Percentiles rank a stretch among this genome's conserved stretches.
These are phyloP conservation scores for Fusarium pseudonygamai DNA, from an alignment of 2,329 filamentous ascomycete species.

Conservation along the genomic window DNA sequence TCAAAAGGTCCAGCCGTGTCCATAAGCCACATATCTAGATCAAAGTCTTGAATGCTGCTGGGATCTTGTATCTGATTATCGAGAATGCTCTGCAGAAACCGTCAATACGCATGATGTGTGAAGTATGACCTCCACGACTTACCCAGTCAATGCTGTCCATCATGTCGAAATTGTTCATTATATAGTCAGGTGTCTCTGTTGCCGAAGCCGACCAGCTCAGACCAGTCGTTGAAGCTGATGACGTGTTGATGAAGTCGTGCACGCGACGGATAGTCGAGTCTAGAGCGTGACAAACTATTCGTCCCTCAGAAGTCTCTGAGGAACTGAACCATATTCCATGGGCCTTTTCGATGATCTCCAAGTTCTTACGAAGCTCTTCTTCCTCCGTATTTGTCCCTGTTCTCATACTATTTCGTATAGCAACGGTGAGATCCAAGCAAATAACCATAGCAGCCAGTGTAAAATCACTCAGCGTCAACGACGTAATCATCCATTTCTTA, in stretches of 20 bases:
- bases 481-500: conserved; percentile 57
- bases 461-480: conserved; percentile 59
- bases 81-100: background rate
- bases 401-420: conserved; percentile 10
- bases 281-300: conserved; percentile 32
- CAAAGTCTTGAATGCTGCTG: background rate
- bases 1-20: conserved; percentile 1
- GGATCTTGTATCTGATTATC: conserved; percentile 27
- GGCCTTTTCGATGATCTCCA: conserved; percentile 25
- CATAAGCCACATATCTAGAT: conserved; percentile 26
- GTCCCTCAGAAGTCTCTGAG: conserved; percentile 26
- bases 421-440: conserved; percentile 50
- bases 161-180: background rate
- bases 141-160: conserved; percentile 39
- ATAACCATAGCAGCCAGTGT: conserved; percentile 62
- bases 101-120: background rate
- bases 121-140: accelerated
- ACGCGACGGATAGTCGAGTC: conserved; percentile 30
- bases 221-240: accelerated
- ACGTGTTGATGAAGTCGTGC: background rate
- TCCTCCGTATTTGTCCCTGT: accelerated
- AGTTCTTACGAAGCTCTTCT: background rate
- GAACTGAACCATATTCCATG: conserved; percentile 35
- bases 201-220: background rate
- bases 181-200: accelerated